Evolutionary conservation across 1,284 basidiomycete species (phyloP), one percentile per base, ranked within the genome.

Genomic region (Tilletia indica): DNA sequence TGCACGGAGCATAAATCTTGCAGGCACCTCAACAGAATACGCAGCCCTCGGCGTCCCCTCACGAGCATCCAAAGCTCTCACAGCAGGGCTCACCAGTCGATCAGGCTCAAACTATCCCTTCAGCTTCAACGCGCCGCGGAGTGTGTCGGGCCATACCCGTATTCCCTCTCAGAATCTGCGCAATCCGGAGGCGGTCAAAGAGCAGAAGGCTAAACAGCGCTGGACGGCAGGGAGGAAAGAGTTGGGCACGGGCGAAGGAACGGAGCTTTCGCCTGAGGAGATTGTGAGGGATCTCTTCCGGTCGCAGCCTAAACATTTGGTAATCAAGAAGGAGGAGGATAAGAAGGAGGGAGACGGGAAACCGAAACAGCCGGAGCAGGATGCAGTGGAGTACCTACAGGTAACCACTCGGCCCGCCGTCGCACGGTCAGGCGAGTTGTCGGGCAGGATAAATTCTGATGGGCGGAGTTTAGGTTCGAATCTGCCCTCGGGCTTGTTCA

Each of bases 231-330:
- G n/a, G 16, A 9, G 61, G 16, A 38, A 42, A 16, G 61, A 34
- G 36, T 16, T 64, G 14, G 61, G 61, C 34, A 64, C n/a, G 3
- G 61, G 61, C n/a, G 61, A 64, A 11, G 61, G 61, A 4, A 64
- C 61, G 4, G 61, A 64, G 61, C 61, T 64, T 36, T 64, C 61
- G 12, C 61, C 61, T 3, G 61, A 64, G 9, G 61, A 64, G 36
- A 64, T 64, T 21, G 61, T 64, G 61, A 34, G 61, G 19, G 61
- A 64, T 16, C 36, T 64, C 34, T 64, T 64, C 61, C 8, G 61
- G 9, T 16, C 61, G 12, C 36, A 64, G 61, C 61, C 61, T 4
- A 64, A 64, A 38, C 51, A 54, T 25, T 12, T 64, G 34, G 36
- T 38, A 5, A 16, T 38, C 25, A 34, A 25, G 1, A 36, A 36